Base-by-base conservation (phyloP, 306 rosid species). In the Sindora glabra region DNA sequence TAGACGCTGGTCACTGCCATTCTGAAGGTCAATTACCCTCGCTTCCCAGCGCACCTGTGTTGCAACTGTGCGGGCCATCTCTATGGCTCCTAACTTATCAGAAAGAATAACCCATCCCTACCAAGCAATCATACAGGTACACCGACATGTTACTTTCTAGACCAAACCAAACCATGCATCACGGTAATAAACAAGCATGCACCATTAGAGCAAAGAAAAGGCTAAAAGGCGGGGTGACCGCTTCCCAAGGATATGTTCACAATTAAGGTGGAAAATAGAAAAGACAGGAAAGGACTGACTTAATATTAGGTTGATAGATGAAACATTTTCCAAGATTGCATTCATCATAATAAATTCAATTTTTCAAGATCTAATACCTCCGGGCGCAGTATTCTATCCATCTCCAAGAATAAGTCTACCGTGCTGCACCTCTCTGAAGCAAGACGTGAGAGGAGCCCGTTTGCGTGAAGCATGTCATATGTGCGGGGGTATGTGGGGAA, bases 21-120 rank as follows among this genome's bases (percentile, higher is more conserved):
- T 94, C 76, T 89, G 94, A 71, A 76, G 86, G 72, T 86, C 99
- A 52, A 94, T 94, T 76, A 94, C 84, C 83, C 99, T 86, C 13
- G 97, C 99, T 63, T 94, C 99, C 99, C 99, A 94, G 48, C 97
- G 99, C 40, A 94, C 72, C 65, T 86, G 95, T 26, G 95, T 62
- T 27, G 94, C 95, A 64, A 84, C 68, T 38, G 67, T 62, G 54
- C 99, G 95, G n/a, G 83, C 95, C 84, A 80, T 77, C 84, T 94
- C 97, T 57, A 89, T 84, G n/a, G 79, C 65, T 64, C 82, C 89
- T 73, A 79, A 23, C 44, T 82, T 84, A 74, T 94, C 99, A 15
- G 80, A 80, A 62, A 94, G 71, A 69, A 94, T 72, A 70, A 75
- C 71, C 99, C 99, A 94, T 77, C 99, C 97, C 99, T 94, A 60